A percentile compares a stretch with the other conserved stretches of the same genome.
phyloP scores from a whole-genome alignment of 1,139 yeast species.

The Geotrichum candidum region DNA sequence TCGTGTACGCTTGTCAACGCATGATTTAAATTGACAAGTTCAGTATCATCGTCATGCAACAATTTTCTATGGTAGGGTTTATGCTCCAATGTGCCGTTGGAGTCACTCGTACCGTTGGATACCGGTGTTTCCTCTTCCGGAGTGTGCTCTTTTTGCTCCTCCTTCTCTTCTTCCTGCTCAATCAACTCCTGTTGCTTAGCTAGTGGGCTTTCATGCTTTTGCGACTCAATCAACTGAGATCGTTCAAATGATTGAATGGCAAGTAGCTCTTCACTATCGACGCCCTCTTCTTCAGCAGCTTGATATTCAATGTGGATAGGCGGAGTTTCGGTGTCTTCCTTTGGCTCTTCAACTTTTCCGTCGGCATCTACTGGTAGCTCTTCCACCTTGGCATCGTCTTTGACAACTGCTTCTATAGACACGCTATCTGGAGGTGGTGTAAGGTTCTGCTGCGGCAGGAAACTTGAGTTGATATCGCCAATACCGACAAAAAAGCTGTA shows the following conservation, averaged over 20 bases:
- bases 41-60: slow-evolving; percentile 75
- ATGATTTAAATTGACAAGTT: slow-evolving; percentile 56
- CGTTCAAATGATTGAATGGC: slow-evolving; percentile 45
- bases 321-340: slow-evolving; percentile 16
- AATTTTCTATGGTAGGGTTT: slow-evolving; percentile 37
- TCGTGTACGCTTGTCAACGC: slow-evolving; percentile 61
- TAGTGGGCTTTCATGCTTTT: slow-evolving; percentile 68
- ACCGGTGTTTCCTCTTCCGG: slow-evolving; percentile 33
- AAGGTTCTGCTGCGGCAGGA: slow-evolving; percentile 68
- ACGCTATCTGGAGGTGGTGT: slow-evolving; percentile 19
- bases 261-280: slow-evolving; percentile 25
- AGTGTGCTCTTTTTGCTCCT: slow-evolving; percentile 20
- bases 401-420: not conserved
- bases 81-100: not conserved
- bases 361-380: slow-evolving; percentile 2
- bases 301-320: not conserved
- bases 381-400: slow-evolving; percentile 12
- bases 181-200: slow-evolving; percentile 76
- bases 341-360: slow-evolving; percentile 17
- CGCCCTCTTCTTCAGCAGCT: slow-evolving; percentile 11
- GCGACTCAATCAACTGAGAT: slow-evolving; percentile 56
- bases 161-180: slow-evolving; percentile 39
- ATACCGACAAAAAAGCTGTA: slow-evolving; percentile 94
- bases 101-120: not conserved
- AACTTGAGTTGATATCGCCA: slow-evolving; percentile 94